A percentile compares a stretch with the other conserved stretches of the same genome.
Conservation (phyloP, 768 basidiomycete species). For the Lentinula raphanica region DNA sequence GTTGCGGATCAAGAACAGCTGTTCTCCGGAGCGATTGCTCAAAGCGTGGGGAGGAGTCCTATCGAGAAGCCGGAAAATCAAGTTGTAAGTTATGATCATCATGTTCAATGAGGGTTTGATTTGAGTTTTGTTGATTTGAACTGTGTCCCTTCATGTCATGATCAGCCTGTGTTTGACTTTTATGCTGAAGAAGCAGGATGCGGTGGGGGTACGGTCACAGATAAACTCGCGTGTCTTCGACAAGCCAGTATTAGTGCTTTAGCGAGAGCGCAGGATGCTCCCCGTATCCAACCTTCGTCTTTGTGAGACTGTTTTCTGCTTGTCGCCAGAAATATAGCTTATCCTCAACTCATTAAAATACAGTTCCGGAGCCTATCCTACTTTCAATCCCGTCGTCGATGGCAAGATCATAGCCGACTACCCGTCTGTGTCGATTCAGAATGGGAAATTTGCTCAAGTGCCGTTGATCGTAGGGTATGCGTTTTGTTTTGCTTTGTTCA, state of each 20-base stretch:
- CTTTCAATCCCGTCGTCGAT: conserved; percentile 53
- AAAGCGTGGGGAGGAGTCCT: conserved; percentile 53
- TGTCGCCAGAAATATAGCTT: too few relatives aligned
- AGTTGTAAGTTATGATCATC: conserved; percentile 28
- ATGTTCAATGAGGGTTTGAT: not conserved
- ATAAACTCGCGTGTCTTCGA: conserved; percentile 43
- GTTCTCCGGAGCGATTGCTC: conserved; percentile 54
- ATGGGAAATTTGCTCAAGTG: conserved; percentile 43
- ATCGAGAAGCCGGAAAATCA: conserved; percentile 48
- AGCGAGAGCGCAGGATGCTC: conserved; percentile 50
- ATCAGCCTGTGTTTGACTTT: conserved; percentile 48
- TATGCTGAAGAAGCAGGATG: conserved; percentile 50
- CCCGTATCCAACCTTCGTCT: conserved; percentile 14
- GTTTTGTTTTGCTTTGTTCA: too few relatives aligned
- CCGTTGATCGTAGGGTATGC: conserved; percentile 59
- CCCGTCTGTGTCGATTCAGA: conserved; percentile 41
- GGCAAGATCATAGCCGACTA: conserved; percentile 43
- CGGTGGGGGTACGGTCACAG: conserved; percentile 26
- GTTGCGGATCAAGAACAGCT: conserved; percentile 36
- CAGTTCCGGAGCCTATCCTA: conserved; percentile 33
- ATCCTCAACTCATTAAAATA: not conserved
- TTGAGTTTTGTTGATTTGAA: not conserved
- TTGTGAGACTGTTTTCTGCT: not conserved
- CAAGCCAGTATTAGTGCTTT: conserved; percentile 46
- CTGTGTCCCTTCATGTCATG: too few relatives aligned